Conservation (phyloP, 176 grass and related monocot species). For the Lolium multiflorum region DNA sequence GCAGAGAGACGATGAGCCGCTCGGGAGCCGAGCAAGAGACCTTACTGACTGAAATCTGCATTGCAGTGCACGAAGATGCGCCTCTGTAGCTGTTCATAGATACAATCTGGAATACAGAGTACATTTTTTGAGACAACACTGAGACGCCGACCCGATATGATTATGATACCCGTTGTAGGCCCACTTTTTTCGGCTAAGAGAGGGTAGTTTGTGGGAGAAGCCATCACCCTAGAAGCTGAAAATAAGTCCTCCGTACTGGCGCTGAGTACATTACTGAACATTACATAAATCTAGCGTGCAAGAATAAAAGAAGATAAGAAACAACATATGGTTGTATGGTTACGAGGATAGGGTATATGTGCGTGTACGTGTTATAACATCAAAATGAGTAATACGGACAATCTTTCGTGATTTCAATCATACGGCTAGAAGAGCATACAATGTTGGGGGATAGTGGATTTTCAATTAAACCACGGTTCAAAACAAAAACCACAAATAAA, state of each 20-base stretch:
- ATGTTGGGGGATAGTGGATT: too few species aligned
- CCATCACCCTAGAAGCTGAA: too few species aligned
- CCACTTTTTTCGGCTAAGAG: too few species aligned
- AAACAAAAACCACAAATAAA: too few species aligned
- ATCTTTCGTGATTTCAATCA: too few species aligned
- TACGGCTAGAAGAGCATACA: too few species aligned
- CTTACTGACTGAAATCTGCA: slow-evolving; percentile 39
- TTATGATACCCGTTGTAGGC: background rate
- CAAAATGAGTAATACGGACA: too few species aligned
- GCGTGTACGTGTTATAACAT: too few species aligned
- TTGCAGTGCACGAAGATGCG: slow-evolving; percentile 1
- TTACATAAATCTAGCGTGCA: too few species aligned
- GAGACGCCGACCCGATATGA: background rate
- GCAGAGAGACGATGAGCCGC: slow-evolving; percentile 57
- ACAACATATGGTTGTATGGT: background rate
- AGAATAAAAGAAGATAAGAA: too few species aligned
- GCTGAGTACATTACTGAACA: background rate
- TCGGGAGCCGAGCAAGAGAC: slow-evolving; percentile 39
- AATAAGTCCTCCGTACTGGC: background rate
- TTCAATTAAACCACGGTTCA: too few species aligned
- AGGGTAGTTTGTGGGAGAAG: too few species aligned
- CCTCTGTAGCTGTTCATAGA: background rate
- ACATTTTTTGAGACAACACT: background rate
- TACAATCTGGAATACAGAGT: background rate
- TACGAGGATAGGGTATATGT: background rate